Evolutionary conservation across 768 basidiomycete species (phyloP).

Genomic region (Exidia glandulosa): DNA sequence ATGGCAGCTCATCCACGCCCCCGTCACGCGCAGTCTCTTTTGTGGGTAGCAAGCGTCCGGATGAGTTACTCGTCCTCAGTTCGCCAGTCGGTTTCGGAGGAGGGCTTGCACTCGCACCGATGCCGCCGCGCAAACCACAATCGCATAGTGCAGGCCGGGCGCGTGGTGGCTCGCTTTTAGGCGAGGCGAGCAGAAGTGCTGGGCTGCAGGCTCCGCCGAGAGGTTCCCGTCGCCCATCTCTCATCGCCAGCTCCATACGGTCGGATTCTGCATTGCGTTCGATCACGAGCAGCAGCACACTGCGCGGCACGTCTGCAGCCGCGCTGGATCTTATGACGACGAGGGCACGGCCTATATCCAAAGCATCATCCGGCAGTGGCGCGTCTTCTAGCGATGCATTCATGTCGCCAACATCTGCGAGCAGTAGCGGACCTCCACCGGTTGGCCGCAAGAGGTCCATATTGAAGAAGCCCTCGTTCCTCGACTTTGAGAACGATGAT

Average conservation of each 20-base stretch:
- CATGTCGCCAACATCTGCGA: constrained; percentile 18
- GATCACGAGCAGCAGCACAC: not conserved
- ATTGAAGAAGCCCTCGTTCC: constrained; percentile 59
- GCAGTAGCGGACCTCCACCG: constrained; percentile 13
- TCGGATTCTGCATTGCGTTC: not conserved
- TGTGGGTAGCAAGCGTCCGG: not conserved
- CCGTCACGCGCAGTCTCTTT: not conserved
- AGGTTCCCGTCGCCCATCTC: not conserved
- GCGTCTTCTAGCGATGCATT: constrained; percentile 24
- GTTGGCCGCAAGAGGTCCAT: constrained; percentile 39
- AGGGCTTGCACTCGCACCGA: not conserved
- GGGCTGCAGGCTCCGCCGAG: not conserved
- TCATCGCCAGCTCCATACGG: not conserved
- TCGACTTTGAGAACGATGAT: constrained; percentile 44
- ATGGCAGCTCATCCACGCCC: not conserved
- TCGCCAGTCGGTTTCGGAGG: not conserved
- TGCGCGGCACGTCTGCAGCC: not conserved
- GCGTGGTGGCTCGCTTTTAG: not conserved
- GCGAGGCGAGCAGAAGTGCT: not conserved
- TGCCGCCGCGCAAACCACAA: not conserved
- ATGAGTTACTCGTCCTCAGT: not conserved
- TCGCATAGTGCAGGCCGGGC: not conserved
- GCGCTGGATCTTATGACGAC: not conserved
- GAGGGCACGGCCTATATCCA: not conserved
- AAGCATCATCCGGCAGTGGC: not conserved